Conservation (phyloP, 495 filamentous ascomycete species). For the Penicillium verhagenii region DNA sequence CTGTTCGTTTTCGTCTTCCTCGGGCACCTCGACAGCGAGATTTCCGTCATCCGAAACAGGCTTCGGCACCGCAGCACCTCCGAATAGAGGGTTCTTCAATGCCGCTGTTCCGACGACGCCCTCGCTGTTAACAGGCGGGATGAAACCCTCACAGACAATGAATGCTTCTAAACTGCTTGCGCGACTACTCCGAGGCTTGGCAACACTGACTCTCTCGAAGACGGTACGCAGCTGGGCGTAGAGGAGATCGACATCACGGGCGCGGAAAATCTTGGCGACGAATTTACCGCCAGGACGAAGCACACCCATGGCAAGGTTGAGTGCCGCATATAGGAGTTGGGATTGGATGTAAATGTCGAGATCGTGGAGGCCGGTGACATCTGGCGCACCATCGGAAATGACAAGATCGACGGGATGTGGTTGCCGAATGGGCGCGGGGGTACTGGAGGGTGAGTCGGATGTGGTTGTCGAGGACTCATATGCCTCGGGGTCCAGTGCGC, state of each 20-base stretch:
- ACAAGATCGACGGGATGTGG: conserved; percentile 84
- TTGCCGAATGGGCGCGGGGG: conserved; percentile 42
- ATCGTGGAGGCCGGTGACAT: conserved; percentile 95
- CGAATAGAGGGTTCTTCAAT: conserved; percentile 48
- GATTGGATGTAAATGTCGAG: conserved; percentile 97
- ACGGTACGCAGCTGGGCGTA: conserved; percentile 90
- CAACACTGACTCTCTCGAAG: conserved; percentile 82
- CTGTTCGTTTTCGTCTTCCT: conserved; percentile 40
- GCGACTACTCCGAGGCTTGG: conserved; percentile 87
- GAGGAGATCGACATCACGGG: conserved; percentile 86
- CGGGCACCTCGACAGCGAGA: conserved; percentile 57
- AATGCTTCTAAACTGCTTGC: conserved; percentile 97
- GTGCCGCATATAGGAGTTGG: conserved; percentile 87
- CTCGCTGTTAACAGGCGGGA: conserved; percentile 44
- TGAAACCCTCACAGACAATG: conserved; percentile 89
- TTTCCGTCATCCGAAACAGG: conserved; percentile 57
- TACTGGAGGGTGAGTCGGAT: conserved; percentile 13
- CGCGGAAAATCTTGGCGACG: conserved; percentile 96
- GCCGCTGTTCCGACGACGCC: conserved; percentile 35
- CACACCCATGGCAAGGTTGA: conserved; percentile 89
- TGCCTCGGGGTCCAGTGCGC: conserved; percentile 76
- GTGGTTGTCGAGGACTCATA: conserved; percentile 52
- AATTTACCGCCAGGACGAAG: conserved; percentile 92
- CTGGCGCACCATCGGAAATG: conserved; percentile 90
- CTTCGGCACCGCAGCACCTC: conserved; percentile 35